Evolutionary conservation across 805 yeast species (phyloP).

Genomic region (Hyphopichia homilentoma): DNA sequence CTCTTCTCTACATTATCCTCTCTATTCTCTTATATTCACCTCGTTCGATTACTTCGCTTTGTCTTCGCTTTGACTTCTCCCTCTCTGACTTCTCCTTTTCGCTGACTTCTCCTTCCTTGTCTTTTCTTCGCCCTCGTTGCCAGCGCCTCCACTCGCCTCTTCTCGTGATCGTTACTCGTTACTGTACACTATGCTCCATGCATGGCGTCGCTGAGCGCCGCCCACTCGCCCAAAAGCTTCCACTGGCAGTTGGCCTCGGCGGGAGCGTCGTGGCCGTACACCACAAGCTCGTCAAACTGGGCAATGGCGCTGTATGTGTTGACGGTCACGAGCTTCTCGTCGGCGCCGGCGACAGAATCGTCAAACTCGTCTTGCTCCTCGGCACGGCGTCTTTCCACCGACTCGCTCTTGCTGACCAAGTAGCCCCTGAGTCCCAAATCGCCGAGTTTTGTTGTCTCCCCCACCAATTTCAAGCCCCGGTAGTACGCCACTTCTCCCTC

Average conservation of each 20-base stretch:
- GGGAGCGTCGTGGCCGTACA: conserved; percentile 31
- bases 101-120: too few relatives aligned
- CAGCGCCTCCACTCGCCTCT: too few relatives aligned
- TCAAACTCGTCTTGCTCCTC: conserved; percentile 5
- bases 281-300: conserved; percentile 16
- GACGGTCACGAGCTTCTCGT: conserved; percentile 15
- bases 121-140: too few relatives aligned
- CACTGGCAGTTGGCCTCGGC: conserved; percentile 20
- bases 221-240: conserved; percentile 26
- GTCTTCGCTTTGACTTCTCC: too few relatives aligned
- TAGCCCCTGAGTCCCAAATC: conserved; percentile 19
- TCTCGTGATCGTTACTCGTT: too few relatives aligned
- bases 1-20: too few relatives aligned
- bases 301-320: conserved; percentile 20
- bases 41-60: too few relatives aligned
- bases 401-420: conserved; percentile 21
- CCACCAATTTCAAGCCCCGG: conserved; percentile 33
- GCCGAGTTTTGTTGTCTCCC: conserved; percentile 14
- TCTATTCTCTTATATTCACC: too few relatives aligned
- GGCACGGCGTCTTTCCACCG: conserved; percentile 10
- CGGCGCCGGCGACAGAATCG: conserved; percentile 4
- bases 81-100: too few relatives aligned
- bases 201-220: conserved; percentile 19
- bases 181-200: conserved; percentile 14
- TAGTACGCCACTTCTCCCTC: conserved; percentile 22